Conservation (phyloP, 1,139 yeast species). For the Blastobotrys illinoisensis region DNA sequence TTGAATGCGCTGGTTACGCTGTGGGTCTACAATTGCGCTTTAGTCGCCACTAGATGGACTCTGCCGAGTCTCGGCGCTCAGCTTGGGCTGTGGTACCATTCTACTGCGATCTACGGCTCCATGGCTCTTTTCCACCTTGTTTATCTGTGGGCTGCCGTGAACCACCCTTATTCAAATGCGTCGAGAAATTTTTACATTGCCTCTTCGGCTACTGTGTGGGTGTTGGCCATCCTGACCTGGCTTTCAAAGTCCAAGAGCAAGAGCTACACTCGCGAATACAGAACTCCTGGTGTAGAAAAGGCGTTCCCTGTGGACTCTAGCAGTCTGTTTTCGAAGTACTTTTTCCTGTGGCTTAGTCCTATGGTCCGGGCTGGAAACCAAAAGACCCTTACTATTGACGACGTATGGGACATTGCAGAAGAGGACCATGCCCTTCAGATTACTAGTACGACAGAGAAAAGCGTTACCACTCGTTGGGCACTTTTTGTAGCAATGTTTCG, state of each 20-base stretch:
- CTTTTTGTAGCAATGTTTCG: not conserved
- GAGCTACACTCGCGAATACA: not conserved
- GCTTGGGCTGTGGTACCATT: slow-evolving; percentile 54
- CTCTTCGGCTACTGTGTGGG: slow-evolving; percentile 1
- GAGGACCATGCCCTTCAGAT: not conserved
- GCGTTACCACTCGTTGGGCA: not conserved
- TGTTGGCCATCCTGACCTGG: not conserved
- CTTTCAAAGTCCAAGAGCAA: not conserved
- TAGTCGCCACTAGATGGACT: slow-evolving; percentile 48
- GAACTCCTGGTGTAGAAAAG: not conserved
- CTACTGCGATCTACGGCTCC: slow-evolving; percentile 48
- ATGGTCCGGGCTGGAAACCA: not conserved
- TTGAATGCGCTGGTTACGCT: slow-evolving; percentile 26
- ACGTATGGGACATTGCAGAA: not conserved
- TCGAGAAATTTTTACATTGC: not conserved
- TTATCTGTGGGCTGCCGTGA: not conserved
- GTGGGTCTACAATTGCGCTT: slow-evolving; percentile 52
- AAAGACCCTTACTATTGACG: not conserved
- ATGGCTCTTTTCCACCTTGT: slow-evolving; percentile 1
- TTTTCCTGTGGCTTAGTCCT: not conserved
- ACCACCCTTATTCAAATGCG: not conserved
- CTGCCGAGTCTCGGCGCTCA: slow-evolving; percentile 34
- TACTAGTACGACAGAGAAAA: not conserved
- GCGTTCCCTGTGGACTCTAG: not conserved
- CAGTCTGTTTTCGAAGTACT: not conserved